Conservation (phyloP, 176 grass and related monocot genomes). For the Aegilops speltoides region DNA sequence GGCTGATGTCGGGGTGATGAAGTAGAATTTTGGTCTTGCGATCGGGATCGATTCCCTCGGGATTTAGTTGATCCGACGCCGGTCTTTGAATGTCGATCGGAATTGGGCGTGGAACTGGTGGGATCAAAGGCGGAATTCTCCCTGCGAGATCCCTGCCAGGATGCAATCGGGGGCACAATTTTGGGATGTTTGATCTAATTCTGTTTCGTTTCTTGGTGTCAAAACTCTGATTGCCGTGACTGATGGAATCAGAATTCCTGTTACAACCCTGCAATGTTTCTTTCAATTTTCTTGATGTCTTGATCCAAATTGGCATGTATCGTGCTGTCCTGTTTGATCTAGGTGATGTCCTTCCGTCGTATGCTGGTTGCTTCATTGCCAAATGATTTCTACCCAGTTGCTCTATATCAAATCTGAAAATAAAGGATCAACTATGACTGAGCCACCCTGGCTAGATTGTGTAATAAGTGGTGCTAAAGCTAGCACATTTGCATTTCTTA, state of each 20-base stretch:
- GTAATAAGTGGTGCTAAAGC: neutral
- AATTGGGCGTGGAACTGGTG: neutral
- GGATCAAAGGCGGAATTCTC: neutral
- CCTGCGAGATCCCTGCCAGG: neutral
- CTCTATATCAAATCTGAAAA: neutral
- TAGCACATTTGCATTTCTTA: slow-evolving; percentile 1
- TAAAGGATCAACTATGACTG: neutral
- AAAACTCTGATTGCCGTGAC: neutral
- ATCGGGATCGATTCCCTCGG: neutral
- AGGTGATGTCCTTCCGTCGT: neutral
- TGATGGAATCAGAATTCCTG: neutral
- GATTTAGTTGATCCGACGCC: neutral
- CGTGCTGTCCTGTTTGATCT: neutral
- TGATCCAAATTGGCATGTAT: neutral
- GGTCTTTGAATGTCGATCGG: neutral
- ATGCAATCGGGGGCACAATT: neutral
- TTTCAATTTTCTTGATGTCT: neutral
- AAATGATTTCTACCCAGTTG: neutral
- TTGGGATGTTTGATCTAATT: neutral
- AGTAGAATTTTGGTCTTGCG: neutral
- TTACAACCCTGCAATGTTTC: neutral
- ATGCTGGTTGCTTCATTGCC: neutral
- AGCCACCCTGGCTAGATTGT: neutral
- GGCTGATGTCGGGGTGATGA: neutral
- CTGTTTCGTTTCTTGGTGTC: neutral